phyloP scores from a whole-genome alignment of 2,329 filamentous ascomycete genomes.

The Colletotrichum lupini region DNA sequence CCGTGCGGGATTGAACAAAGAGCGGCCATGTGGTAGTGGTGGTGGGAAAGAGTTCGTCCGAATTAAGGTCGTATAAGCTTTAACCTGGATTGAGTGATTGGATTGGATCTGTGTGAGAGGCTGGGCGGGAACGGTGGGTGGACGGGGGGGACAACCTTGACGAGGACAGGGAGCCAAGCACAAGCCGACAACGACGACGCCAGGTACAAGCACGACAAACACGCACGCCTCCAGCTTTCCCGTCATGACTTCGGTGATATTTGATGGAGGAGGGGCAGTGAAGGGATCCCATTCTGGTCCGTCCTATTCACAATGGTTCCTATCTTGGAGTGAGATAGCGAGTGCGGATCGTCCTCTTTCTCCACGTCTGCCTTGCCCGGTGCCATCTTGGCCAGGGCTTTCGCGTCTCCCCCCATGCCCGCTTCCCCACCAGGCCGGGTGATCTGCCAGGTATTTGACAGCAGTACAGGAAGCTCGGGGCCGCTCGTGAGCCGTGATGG shows the following conservation, averaged over 20 bases:
- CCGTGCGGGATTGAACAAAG: constrained; percentile 20
- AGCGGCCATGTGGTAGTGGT: background rate
- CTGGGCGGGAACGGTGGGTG: constrained; percentile 2
- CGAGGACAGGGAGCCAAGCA: constrained; percentile 25
- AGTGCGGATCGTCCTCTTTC: constrained; percentile 1
- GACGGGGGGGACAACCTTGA: background rate
- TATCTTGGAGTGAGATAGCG: background rate
- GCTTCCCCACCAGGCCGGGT: background rate
- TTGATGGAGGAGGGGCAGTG: background rate
- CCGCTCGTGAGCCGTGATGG: background rate
- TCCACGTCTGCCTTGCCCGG: constrained; percentile 2
- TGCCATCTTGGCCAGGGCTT: too few relatives aligned
- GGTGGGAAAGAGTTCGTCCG: background rate
- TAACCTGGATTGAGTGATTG: background rate
- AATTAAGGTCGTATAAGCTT: background rate
- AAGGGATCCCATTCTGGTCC: background rate
- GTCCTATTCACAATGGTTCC: constrained; percentile 18
- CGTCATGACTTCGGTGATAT: background rate
- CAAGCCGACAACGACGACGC: background rate
- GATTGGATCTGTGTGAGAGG: constrained; percentile 4
- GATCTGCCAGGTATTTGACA: background rate
- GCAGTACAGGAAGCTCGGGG: background rate
- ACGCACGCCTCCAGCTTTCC: background rate
- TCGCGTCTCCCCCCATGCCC: background rate
- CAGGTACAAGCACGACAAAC: background rate